phyloP scores from a whole-genome alignment of 176 grass and related monocot species.

The Oryza glumipatula region DNA sequence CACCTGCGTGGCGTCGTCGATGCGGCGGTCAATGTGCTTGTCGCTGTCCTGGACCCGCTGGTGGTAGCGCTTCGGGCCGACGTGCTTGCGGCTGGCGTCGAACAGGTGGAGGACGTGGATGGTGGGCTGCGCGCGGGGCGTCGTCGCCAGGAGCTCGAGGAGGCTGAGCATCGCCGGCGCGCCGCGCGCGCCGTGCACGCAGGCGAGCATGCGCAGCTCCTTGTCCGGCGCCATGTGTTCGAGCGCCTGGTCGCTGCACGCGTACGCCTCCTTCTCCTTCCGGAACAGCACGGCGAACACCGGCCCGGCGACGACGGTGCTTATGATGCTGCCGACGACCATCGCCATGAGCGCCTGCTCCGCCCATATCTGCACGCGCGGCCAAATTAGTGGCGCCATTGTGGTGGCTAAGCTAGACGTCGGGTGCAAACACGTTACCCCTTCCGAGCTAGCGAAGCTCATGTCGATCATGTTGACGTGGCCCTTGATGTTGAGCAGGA shows the following conservation, averaged over 20 bases:
- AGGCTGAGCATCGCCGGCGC: conserved; percentile 44
- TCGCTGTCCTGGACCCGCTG: conserved; percentile 29
- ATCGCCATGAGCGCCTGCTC: conserved; percentile 57
- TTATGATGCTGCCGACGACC: conserved; percentile 54
- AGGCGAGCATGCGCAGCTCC: conserved; percentile 49
- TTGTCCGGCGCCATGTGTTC: conserved; percentile 13
- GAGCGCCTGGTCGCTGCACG: conserved; percentile 26
- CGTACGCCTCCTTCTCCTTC: conserved; percentile 46
- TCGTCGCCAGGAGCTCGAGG: conserved; percentile 40
- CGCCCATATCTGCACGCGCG: conserved; percentile 36
- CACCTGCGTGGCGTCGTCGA: conserved; percentile 40
- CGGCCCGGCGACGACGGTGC: conserved; percentile 47
- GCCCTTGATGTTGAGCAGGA: conserved; percentile 54
- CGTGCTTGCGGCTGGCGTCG: conserved; percentile 18
- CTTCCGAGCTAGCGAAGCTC: conserved; percentile 45
- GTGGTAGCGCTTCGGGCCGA: conserved; percentile 26
- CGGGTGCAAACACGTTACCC: conserved; percentile 3
- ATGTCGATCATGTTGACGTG: conserved; percentile 63
- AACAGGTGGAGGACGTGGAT: conserved; percentile 46
- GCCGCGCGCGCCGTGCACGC: conserved; percentile 42
- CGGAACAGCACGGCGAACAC: conserved; percentile 41
- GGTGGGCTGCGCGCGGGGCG: conserved; percentile 27
- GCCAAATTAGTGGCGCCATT: too few species aligned
- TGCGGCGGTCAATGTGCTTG: conserved; percentile 17
- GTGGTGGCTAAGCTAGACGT: too few species aligned